These are phyloP conservation scores for Atkinsonella texensis DNA, from an alignment of 2,329 filamentous ascomycete genomes.

Conservation along the genomic window DNA sequence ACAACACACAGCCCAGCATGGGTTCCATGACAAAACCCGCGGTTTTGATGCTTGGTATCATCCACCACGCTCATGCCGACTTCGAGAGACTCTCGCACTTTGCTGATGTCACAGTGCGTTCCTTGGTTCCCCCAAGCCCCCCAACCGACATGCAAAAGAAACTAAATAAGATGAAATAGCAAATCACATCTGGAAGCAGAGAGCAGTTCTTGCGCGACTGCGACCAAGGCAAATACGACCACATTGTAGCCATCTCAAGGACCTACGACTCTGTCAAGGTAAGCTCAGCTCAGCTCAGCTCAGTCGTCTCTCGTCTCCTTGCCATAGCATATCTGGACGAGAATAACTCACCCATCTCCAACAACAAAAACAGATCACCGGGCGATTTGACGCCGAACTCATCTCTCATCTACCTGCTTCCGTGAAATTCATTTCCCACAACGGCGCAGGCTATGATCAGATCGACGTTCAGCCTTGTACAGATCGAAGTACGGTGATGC, in stretches of 20 bases:
- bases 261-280: conserved; percentile 28
- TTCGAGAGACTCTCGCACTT: conserved; percentile 10
- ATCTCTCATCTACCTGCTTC: conserved; percentile 30
- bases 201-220: conserved; percentile 31
- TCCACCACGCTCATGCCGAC: conserved; percentile 10
- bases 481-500: conserved; percentile 4
- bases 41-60: conserved; percentile 11
- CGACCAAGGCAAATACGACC: conserved; percentile 42
- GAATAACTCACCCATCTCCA: neutral
- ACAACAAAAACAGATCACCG: conserved; percentile 33
- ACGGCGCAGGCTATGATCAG: conserved; percentile 52
- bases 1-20: neutral
- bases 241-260: conserved; percentile 45
- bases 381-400: conserved; percentile 50
- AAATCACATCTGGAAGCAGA: conserved; percentile 9
- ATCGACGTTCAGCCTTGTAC: conserved; percentile 54
- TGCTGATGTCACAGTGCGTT: conserved; percentile 8
- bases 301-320: no score
- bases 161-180: neutral
- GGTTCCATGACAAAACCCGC: conserved; percentile 4
- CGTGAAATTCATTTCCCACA: conserved; percentile 31
- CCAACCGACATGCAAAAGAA: no score
- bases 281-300: neutral
- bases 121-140: no score
- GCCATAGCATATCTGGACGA: no score